These are phyloP conservation scores for Apiospora aurea DNA, from an alignment of 2,329 filamentous ascomycete species.

Conservation along the genomic window DNA sequence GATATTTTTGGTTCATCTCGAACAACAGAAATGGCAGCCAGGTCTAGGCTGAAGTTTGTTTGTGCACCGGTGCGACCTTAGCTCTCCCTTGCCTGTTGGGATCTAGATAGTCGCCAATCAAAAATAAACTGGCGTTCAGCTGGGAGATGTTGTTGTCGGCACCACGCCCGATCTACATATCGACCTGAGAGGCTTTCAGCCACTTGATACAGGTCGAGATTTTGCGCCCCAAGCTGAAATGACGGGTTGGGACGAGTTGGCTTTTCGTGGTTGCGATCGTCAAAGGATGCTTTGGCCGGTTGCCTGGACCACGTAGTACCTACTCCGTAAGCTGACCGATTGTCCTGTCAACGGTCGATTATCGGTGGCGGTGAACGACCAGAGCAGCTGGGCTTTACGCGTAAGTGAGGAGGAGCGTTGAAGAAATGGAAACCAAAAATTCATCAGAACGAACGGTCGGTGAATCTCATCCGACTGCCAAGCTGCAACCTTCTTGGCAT, in stretches of 20 bases:
- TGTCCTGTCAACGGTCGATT: neutral
- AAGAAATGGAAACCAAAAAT: slow-evolving; percentile 10
- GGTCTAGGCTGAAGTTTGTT: slow-evolving; percentile 9
- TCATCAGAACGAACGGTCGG: neutral
- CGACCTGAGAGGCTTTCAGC: neutral
- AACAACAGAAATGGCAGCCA: neutral
- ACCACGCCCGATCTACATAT: neutral
- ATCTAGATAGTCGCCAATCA: neutral
- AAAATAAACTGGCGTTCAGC: neutral
- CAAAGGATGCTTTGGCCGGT: neutral
- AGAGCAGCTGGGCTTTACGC: neutral
- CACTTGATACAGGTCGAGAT: neutral
- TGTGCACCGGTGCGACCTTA: neutral
- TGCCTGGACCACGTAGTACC: neutral
- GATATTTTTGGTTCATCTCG: neutral
- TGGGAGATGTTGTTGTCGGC: neutral
- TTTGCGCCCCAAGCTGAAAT: neutral
- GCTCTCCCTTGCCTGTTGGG: neutral
- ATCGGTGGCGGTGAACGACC: neutral
- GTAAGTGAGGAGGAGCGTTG: neutral
- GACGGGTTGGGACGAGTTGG: too few species aligned
- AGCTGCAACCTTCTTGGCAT: neutral
- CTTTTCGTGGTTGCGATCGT: neutral
- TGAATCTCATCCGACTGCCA: neutral
- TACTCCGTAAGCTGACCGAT: neutral